These are phyloP conservation scores for Filobasidium uniguttulatum DNA, from an alignment of 1,284 basidiomycete species.

Conservation along the genomic window DNA sequence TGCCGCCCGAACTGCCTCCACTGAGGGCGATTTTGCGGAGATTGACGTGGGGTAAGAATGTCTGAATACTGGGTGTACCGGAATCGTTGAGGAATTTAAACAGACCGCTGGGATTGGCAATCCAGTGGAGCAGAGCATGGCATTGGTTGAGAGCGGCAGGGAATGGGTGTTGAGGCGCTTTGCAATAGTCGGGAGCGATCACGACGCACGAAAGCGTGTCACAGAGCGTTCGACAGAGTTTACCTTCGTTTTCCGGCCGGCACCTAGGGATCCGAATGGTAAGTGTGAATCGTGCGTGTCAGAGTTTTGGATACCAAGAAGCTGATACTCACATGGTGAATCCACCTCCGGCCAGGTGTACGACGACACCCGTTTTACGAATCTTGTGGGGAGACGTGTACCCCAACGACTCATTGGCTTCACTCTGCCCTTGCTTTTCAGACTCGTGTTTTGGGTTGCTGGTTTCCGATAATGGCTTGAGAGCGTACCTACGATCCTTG, in stretches of 20 bases:
- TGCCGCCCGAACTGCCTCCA: conserved; percentile 22
- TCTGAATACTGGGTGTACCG: conserved; percentile 11
- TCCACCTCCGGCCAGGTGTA: conserved; percentile 22
- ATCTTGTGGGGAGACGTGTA: conserved; percentile 6
- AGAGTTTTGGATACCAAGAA: neutral
- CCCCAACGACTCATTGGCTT: neutral
- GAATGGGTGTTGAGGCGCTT: conserved; percentile 22
- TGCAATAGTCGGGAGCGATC: conserved; percentile 22
- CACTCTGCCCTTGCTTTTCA: neutral
- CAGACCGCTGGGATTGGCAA: conserved; percentile 13
- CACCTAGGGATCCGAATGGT: conserved; percentile 13
- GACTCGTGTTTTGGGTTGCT: too few species aligned
- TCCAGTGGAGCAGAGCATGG: conserved; percentile 20
- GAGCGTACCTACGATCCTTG: conserved; percentile 1
- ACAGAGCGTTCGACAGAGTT: conserved; percentile 19
- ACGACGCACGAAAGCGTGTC: conserved; percentile 19
- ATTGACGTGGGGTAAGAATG: conserved; percentile 13
- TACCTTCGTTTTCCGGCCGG: conserved; percentile 21
- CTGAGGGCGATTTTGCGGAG: conserved; percentile 19
- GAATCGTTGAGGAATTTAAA: conserved; percentile 12
- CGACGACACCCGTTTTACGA: conserved; percentile 17
- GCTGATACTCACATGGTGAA: conserved; percentile 21
- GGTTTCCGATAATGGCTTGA: too few species aligned
- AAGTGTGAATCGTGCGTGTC: neutral
- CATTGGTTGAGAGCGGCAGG: conserved; percentile 21